Conservation (phyloP, 1,139 yeast species). For the Casaregolazyma lundiana region DNA sequence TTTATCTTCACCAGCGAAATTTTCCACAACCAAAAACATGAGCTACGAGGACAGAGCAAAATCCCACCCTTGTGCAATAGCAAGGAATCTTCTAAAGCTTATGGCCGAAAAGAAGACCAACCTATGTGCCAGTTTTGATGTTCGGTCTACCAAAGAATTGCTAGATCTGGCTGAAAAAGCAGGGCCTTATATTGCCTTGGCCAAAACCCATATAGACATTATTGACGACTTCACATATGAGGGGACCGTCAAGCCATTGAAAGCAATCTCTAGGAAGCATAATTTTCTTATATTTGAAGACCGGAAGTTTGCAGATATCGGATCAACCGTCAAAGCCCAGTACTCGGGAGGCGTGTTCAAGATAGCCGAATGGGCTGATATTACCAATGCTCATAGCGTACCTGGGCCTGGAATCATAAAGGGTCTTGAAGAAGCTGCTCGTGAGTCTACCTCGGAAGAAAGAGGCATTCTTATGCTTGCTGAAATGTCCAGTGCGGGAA, state of each 20-base stretch:
- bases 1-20: too few relatives aligned
- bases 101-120: constrained; percentile 83
- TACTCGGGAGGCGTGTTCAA: constrained; percentile 85
- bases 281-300: constrained; percentile 89
- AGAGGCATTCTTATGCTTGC: constrained; percentile 94
- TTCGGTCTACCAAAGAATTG: constrained; percentile 70
- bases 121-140: constrained; percentile 95
- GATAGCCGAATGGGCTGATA: constrained; percentile 93
- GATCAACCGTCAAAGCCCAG: constrained; percentile 95
- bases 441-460: constrained; percentile 53
- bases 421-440: constrained; percentile 81
- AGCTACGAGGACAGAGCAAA: constrained; percentile 64
- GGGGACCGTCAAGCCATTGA: constrained; percentile 68
- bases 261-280: constrained; percentile 67
- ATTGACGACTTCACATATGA: constrained; percentile 83
- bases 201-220: constrained; percentile 93
- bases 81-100: constrained; percentile 62
- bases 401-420: constrained; percentile 92
- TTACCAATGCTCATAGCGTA: constrained; percentile 96
- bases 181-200: constrained; percentile 89
- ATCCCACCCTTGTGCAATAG: constrained; percentile 71
- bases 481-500: constrained; percentile 89
- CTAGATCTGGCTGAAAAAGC: constrained; percentile 65
- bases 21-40: neutral
- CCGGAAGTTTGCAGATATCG: constrained; percentile 97